These are phyloP conservation scores for Boletus smithii DNA, from an alignment of 1,284 basidiomycete species.

Conservation along the genomic window DNA sequence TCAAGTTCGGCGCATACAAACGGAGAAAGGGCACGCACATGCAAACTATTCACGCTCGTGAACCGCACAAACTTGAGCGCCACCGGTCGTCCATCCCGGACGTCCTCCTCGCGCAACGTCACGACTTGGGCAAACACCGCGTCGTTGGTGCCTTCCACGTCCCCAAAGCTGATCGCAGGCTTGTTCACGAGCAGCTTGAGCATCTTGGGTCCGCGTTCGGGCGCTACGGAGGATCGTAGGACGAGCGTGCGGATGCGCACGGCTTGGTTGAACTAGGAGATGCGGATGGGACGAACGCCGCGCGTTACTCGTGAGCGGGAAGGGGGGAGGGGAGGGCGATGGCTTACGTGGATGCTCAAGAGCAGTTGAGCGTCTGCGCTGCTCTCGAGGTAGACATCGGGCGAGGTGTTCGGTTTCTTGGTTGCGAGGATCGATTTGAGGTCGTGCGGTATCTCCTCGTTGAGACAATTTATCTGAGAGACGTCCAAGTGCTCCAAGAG, in stretches of 20 bases:
- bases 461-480: slow-evolving; percentile 70
- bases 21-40: slow-evolving; percentile 56
- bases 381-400: slow-evolving; percentile 58
- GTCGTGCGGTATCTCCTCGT: slow-evolving; percentile 62
- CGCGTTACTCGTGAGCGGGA: not conserved
- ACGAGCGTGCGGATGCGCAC: slow-evolving; percentile 73
- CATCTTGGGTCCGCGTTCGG: slow-evolving; percentile 56
- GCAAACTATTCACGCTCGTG: slow-evolving; percentile 71
- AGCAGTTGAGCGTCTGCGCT: slow-evolving; percentile 81
- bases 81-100: slow-evolving; percentile 56
- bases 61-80: slow-evolving; percentile 74
- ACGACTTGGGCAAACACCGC: slow-evolving; percentile 54
- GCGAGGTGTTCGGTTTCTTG: slow-evolving; percentile 47
- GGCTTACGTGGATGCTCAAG: slow-evolving; percentile 60
- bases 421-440: slow-evolving; percentile 56
- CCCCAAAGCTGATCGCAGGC: slow-evolving; percentile 63
- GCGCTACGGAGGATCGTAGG: slow-evolving; percentile 50
- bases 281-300: not conserved
- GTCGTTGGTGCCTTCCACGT: slow-evolving; percentile 53
- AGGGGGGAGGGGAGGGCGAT: not conserved
- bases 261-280: slow-evolving; percentile 73
- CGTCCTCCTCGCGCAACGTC: slow-evolving; percentile 48
- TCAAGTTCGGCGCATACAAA: not conserved
- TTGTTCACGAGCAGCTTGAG: slow-evolving; percentile 72
- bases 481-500: slow-evolving; percentile 60